Evolutionary conservation across 1,284 basidiomycete genomes (phyloP).

Genomic region (Lentinula novae-zelandiae): DNA sequence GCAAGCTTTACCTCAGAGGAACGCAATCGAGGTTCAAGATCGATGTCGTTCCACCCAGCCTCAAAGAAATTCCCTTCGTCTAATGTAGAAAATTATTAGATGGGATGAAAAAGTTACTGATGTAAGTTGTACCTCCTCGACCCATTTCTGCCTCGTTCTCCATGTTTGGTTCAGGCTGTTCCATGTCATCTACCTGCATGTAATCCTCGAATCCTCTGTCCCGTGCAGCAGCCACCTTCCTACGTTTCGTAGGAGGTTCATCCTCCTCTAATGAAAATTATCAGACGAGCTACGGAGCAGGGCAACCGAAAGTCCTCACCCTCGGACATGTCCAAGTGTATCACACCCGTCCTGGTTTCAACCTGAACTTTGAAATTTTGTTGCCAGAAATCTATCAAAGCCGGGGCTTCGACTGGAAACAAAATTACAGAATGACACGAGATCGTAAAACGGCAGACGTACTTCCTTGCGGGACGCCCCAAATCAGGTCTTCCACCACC

Average conservation of each 20-base stretch:
- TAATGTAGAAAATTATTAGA: neutral
- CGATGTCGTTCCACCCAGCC: neutral
- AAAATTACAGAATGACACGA: neutral
- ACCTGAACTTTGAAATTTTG: slow-evolving; percentile 66
- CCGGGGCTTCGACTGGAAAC: slow-evolving; percentile 55
- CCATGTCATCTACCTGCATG: slow-evolving; percentile 1
- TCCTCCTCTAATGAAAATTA: slow-evolving; percentile 19
- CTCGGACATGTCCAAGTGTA: slow-evolving; percentile 33
- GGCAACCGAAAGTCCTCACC: slow-evolving; percentile 18
- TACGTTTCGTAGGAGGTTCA: slow-evolving; percentile 37
- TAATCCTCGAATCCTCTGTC: slow-evolving; percentile 8
- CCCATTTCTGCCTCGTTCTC: slow-evolving; percentile 8
- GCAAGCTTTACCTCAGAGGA: slow-evolving; percentile 60
- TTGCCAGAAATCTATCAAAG: slow-evolving; percentile 67
- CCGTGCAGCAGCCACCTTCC: slow-evolving; percentile 24
- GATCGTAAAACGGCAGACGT: neutral
- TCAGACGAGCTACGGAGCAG: neutral
- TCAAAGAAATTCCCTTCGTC: neutral
- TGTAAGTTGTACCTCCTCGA: neutral
- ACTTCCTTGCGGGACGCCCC: slow-evolving; percentile 66
- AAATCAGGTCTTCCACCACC: slow-evolving; percentile 61
- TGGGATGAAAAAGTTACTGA: neutral
- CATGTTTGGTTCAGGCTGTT: neutral
- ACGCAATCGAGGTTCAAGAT: slow-evolving; percentile 26
- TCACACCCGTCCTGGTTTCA: slow-evolving; percentile 52